These are phyloP conservation scores for Tetracladium marchalianum DNA, from an alignment of 495 filamentous ascomycete species.

Conservation along the genomic window DNA sequence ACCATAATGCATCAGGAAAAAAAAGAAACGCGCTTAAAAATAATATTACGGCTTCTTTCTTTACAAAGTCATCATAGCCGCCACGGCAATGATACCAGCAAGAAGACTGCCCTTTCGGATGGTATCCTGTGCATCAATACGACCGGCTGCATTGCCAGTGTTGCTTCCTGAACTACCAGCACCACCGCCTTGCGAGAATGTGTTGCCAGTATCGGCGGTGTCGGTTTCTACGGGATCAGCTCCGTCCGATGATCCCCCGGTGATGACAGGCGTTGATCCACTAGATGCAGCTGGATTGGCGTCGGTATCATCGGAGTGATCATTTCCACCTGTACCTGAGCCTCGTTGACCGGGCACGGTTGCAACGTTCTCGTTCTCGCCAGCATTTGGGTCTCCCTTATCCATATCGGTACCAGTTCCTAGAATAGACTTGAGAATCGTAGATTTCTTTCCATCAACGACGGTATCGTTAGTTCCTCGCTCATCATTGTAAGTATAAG, in stretches of 20 bases:
- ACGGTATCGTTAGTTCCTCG: constrained; percentile 66
- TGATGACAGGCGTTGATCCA: background rate
- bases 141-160: constrained; percentile 22
- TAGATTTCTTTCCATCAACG: constrained; percentile 60
- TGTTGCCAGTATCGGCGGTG: background rate
- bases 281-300: background rate
- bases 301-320: background rate
- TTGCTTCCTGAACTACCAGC: constrained; percentile 1
- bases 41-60: background rate
- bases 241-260: background rate
- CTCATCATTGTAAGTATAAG: constrained; percentile 65
- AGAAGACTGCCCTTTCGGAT: constrained; percentile 35
- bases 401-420: constrained; percentile 69
- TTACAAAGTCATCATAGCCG: constrained; percentile 33
- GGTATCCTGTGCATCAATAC: constrained; percentile 24
- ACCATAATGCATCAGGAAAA: constrained; percentile 7
- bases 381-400: constrained; percentile 22
- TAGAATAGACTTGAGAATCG: constrained; percentile 68
- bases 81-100: constrained; percentile 38
- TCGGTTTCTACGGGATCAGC: background rate
- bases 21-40: background rate
- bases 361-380: background rate
- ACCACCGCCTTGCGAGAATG: constrained; percentile 1
- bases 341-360: constrained; percentile 12
- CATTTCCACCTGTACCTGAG: constrained; percentile 6